Evolutionary conservation across 1,284 basidiomycete species (phyloP), one percentile per base, ranked within the genome.

Genomic region (Moniliophthora roreri): DNA sequence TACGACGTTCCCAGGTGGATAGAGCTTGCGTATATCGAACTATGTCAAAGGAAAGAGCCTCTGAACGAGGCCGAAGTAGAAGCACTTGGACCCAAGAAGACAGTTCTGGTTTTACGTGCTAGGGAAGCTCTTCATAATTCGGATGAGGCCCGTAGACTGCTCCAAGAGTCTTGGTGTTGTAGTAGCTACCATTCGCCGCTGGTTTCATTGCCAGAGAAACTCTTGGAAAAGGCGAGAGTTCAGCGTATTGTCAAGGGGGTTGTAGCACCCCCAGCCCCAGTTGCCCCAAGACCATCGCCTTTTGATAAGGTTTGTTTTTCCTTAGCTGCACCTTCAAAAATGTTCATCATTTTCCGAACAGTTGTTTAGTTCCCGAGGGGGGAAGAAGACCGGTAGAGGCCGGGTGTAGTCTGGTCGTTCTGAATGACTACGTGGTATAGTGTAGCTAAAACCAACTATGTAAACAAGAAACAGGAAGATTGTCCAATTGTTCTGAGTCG

Each of bases 1-100:
- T 55, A 51, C 24, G 49, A 45, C 18, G 39, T 55, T 7, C 37
- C n/a, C 9, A 47, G 42, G 20, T 55, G 53, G 53, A 24, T 55
- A 21, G 37, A 41, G n/a, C 53, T 49, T 9, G 53, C 53, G 16
- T 55, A 55, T 16, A 48, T 51, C 15, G 44, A 44, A 16, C 23
- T 55, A 4, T 55, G 53, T 45, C 45, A 48, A 41, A 41, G 53
- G 3, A 23, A 41, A 16, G 42, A 55, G 18, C 44, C 53, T 21
- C 32, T 51, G 20, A 24, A 26, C 18, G 10, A 47, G 36, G 28
- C 20, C 7, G 53, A 55, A 34, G 53, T 49, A 24, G 38, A 32
- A 11, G 32, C 20, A 24, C 45, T 55, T 18, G 53, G 49, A 35
- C 37, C 50, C 4, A 28, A 50, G 13, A 51, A 42, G 44, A 28